Evolutionary conservation across 768 basidiomycete genomes (phyloP).

Genomic region (Scleroderma bovista): DNA sequence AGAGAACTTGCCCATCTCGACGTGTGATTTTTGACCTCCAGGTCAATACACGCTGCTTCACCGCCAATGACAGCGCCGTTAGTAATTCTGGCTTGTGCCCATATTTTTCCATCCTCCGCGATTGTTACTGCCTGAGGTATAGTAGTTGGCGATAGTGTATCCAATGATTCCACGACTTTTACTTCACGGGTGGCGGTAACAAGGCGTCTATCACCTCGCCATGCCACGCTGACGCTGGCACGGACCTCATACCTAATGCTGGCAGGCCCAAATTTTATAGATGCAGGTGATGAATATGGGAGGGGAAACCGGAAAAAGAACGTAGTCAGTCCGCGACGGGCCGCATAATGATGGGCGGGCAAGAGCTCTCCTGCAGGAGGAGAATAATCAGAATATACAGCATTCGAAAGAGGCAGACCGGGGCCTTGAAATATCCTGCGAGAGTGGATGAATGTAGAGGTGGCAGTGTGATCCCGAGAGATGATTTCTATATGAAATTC

Average conservation of each 20-base stretch:
- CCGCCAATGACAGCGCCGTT: slow-evolving; percentile 63
- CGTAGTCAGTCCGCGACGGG: slow-evolving; percentile 69
- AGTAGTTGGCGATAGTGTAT: slow-evolving; percentile 32
- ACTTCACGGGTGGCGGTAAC: slow-evolving; percentile 58
- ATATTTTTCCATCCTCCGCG: slow-evolving; percentile 75
- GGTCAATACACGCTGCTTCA: slow-evolving; percentile 62
- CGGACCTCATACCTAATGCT: slow-evolving; percentile 67
- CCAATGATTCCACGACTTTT: slow-evolving; percentile 56
- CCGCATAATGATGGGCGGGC: slow-evolving; percentile 62
- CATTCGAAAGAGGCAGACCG: slow-evolving; percentile 77
- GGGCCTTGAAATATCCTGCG: slow-evolving; percentile 76
- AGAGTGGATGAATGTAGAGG: slow-evolving; percentile 67
- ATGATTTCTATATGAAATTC: slow-evolving; percentile 50
- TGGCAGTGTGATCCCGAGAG: slow-evolving; percentile 76
- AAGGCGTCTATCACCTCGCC: slow-evolving; percentile 68
- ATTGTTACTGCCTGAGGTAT: slow-evolving; percentile 56
- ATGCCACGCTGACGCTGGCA: slow-evolving; percentile 65
- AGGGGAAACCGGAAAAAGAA: slow-evolving; percentile 79
- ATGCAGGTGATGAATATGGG: slow-evolving; percentile 60
- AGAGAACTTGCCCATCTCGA: slow-evolving; percentile 62
- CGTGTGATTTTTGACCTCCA: slow-evolving; percentile 81
- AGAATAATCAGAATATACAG: slow-evolving; percentile 52
- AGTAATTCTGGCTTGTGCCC: slow-evolving; percentile 64
- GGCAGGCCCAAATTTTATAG: slow-evolving; percentile 68
- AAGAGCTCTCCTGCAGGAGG: slow-evolving; percentile 53